These are phyloP conservation scores for Amoebophrya sp. DNA, from an alignment of 169 alveolate genomes.

Conservation along the genomic window DNA sequence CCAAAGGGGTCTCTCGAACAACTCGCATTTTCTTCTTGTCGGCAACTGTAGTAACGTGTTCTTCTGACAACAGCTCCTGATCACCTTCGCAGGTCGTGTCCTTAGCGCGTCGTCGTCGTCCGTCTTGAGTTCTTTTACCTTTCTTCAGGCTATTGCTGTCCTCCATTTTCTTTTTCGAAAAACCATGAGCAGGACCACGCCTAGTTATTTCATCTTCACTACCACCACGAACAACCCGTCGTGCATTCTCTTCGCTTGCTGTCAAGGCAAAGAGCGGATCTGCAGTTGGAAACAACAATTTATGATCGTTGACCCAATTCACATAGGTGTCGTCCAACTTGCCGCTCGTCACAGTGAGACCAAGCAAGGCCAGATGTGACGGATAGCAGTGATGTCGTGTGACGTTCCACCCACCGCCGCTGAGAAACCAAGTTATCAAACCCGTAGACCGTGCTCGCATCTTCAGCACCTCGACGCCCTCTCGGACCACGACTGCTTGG, in stretches of 20 bases:
- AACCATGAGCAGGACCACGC: too few relatives aligned
- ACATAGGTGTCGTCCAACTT: background rate
- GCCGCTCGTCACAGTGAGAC: background rate
- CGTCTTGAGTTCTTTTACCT: too few relatives aligned
- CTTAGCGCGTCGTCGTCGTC: too few relatives aligned
- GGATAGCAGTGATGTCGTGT: background rate
- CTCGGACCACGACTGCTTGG: background rate
- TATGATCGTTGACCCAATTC: background rate
- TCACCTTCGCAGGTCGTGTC: too few relatives aligned
- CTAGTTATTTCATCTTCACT: background rate
- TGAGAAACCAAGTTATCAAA: background rate
- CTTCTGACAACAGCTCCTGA: too few relatives aligned
- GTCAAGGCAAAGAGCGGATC: background rate
- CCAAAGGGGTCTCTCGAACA: too few relatives aligned
- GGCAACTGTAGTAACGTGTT: too few relatives aligned
- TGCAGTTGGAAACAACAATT: background rate
- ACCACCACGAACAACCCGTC: background rate
- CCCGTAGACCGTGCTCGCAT: background rate
- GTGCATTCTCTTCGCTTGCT: too few relatives aligned
- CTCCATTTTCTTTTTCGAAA: too few relatives aligned
- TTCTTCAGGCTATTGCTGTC: too few relatives aligned
- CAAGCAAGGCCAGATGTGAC: background rate
- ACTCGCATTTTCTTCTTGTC: too few relatives aligned
- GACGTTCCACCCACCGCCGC: constrained; percentile 27
- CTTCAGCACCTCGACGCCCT: constrained; percentile 7